These are phyloP conservation scores for Galeopsis tetrahit DNA, from an alignment of 257 asterid species.

Conservation along the genomic window DNA sequence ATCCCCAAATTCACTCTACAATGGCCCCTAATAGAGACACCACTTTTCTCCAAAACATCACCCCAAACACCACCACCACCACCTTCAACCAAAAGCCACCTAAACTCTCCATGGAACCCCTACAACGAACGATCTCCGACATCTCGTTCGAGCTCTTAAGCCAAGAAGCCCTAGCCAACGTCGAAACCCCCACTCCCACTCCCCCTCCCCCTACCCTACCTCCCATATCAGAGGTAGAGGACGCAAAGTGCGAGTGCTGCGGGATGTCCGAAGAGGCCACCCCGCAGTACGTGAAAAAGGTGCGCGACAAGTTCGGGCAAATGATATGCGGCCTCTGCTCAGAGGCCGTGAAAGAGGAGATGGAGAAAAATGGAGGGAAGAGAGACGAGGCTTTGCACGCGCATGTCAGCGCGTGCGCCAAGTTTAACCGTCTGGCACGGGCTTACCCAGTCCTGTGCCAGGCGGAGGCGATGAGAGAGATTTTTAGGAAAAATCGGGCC, in stretches of 20 bases:
- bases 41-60: conserved; percentile 35
- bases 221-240: conserved; percentile 73
- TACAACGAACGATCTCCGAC: conserved; percentile 78
- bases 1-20: not conserved
- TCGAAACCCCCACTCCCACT: not conserved
- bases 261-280: conserved; percentile 94
- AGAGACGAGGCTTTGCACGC: conserved; percentile 64
- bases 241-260: conserved; percentile 95
- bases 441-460: conserved; percentile 82
- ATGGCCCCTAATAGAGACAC: conserved; percentile 54
- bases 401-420: conserved; percentile 76
- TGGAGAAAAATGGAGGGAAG: conserved; percentile 78
- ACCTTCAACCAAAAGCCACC: conserved; percentile 51
- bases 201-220: conserved; percentile 32
- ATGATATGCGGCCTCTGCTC: conserved; percentile 89
- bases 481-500: conserved; percentile 63
- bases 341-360: conserved; percentile 87
- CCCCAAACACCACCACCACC: conserved; percentile 26
- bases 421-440: conserved; percentile 72
- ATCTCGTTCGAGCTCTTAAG: conserved; percentile 62
- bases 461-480: conserved; percentile 85
- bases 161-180: conserved; percentile 40
- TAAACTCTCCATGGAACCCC: conserved; percentile 54
- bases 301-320: conserved; percentile 61
- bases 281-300: conserved; percentile 56